A percentile compares a stretch with the other conserved stretches of the same genome.
Conservation (phyloP, 352 stramenopile species). For the Pythium dissimile region DNA sequence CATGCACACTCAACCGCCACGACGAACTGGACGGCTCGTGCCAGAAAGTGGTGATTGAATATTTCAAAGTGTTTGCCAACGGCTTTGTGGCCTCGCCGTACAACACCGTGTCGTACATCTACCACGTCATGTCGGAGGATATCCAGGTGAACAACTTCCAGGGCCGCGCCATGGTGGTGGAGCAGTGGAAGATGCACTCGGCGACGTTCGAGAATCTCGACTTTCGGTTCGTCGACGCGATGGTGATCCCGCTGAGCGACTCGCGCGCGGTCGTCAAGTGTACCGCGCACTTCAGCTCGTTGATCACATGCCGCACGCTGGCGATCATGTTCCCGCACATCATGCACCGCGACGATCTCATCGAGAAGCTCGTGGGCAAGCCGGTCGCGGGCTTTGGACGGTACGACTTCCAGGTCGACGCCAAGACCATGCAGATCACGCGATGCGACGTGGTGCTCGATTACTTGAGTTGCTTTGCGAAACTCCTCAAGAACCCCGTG, state of each 20-base stretch:
- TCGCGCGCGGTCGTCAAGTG: neutral
- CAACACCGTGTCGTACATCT: neutral
- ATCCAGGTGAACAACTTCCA: neutral
- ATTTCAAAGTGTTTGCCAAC: constrained; percentile 3
- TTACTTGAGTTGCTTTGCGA: constrained; percentile 1
- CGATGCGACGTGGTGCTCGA: constrained; percentile 3
- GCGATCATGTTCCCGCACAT: constrained; percentile 4
- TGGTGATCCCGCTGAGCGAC: neutral
- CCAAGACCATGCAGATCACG: constrained; percentile 1
- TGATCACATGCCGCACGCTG: constrained; percentile 2
- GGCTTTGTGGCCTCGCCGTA: neutral
- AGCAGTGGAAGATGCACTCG: constrained; percentile 5
- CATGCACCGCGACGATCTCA: neutral
- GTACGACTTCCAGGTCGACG: constrained; percentile 7
- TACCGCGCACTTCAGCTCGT: neutral
- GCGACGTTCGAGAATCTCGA: neutral
- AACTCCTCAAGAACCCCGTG: neutral
- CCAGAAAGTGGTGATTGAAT: constrained; percentile 3
- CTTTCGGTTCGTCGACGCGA: neutral
- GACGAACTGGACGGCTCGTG: constrained; percentile 5
- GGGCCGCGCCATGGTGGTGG: neutral
- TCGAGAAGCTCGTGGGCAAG: constrained; percentile 5
- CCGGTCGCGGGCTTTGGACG: neutral
- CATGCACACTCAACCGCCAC: neutral
- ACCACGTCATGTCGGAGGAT: constrained; percentile 1